Percentiles rank a stretch among this genome's conserved stretches.
Conservation (phyloP, 2,329 filamentous ascomycete genomes). For the Colletotrichum nymphaeae region DNA sequence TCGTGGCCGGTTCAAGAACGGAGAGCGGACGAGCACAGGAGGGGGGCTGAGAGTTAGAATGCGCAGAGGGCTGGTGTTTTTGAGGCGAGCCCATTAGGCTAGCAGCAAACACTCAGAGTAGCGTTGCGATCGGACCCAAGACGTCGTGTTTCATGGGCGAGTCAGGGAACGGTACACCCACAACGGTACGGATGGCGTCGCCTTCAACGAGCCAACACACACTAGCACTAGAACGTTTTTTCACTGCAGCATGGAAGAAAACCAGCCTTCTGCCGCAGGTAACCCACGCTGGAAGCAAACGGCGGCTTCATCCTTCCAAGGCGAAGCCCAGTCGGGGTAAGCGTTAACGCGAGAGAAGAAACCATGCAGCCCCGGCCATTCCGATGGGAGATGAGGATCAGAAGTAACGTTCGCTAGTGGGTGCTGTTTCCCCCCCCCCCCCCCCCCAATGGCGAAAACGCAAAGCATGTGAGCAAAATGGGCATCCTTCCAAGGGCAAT, state of each 20-base stretch:
- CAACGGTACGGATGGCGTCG: constrained; percentile 25
- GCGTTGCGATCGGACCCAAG: constrained; percentile 21
- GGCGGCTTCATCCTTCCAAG: constrained; percentile 26
- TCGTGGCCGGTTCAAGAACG: neutral
- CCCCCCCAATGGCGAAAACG: neutral
- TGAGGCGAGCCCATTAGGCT: constrained; percentile 13
- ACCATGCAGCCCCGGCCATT: constrained; percentile 4
- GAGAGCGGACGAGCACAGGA: constrained; percentile 11
- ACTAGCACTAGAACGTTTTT: constrained; percentile 7
- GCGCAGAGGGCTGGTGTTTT: constrained; percentile 5
- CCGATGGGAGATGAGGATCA: constrained; percentile 15
- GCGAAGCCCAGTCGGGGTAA: constrained; percentile 7
- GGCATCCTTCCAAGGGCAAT: neutral
- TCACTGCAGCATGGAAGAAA: neutral
- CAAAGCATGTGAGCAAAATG: constrained; percentile 15
- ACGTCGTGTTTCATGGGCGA: constrained; percentile 32
- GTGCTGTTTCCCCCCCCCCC: neutral
- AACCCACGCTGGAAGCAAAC: constrained; percentile 12
- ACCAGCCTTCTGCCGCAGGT: constrained; percentile 20
- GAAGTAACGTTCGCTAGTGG: neutral
- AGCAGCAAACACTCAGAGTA: constrained; percentile 8
- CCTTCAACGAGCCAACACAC: neutral
- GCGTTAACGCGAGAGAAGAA: neutral
- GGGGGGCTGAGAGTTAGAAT: neutral
- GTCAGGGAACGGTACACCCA: constrained; percentile 19